A percentile compares a stretch with the other conserved stretches of the same genome.
Conservation (phyloP, 2,329 filamentous ascomycete genomes). For the Penicillium sp. region DNA sequence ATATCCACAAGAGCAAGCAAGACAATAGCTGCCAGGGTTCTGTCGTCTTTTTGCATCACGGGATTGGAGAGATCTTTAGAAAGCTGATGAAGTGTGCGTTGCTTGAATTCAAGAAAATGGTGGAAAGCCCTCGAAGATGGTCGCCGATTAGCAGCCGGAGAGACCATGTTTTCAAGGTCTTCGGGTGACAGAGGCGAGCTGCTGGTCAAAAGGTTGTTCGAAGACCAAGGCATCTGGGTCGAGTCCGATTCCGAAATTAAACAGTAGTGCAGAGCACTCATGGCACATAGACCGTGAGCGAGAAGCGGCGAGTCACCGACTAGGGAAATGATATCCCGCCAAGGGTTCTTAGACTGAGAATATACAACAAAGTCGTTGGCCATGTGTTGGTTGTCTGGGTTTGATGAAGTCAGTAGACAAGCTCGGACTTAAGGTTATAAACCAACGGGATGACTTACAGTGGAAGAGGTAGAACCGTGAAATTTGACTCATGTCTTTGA, state of each 20-base stretch:
- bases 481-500: constrained; percentile 50
- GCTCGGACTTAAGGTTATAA: not conserved
- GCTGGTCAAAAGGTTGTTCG: constrained; percentile 21
- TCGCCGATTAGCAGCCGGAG: constrained; percentile 36
- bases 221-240: constrained; percentile 40
- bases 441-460: constrained; percentile 35
- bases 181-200: constrained; percentile 28
- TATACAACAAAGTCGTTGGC: constrained; percentile 53
- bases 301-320: constrained; percentile 51
- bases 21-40: constrained; percentile 51
- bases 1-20: constrained; percentile 56
- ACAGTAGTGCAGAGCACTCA: constrained; percentile 54
- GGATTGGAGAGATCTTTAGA: constrained; percentile 38
- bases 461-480: constrained; percentile 54
- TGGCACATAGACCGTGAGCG: constrained; percentile 52
- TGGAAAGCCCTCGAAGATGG: constrained; percentile 43
- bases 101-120: constrained; percentile 53
- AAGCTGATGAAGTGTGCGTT: constrained; percentile 51
- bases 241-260: constrained; percentile 42
- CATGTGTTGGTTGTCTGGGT: constrained; percentile 43
- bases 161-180: constrained; percentile 35
- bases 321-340: constrained; percentile 53
- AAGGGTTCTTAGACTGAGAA: constrained; percentile 52
- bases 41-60: constrained; percentile 44
- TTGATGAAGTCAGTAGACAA: constrained; percentile 21